Evolutionary conservation across 2,329 filamentous ascomycete species (phyloP), one percentile per base, ranked within the genome.

Genomic region (Aureobasidium namibiae): DNA sequence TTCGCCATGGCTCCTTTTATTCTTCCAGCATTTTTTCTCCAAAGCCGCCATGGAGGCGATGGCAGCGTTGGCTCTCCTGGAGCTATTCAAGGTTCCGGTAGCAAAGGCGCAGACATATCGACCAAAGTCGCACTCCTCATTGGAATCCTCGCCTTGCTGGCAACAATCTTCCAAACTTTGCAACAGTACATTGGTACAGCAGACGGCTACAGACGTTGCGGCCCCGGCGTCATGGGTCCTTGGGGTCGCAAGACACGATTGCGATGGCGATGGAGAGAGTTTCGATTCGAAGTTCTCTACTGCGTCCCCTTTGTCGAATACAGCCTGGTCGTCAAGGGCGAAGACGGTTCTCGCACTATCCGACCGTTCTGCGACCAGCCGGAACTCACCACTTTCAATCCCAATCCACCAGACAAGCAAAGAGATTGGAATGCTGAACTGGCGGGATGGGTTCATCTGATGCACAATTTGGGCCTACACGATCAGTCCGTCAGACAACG

Each of bases 381-480:
- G 11, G 44, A 59, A 14, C 45, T 59, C 14, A 57, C 54, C 16
- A 57, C 54, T 2, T 57, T 57, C 54, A 23, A 57, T 7, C 54
- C 54, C 29, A 59, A 59, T 21, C 56, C 44, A 24, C 46, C 56
- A 6, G 45, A 50, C 10, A 59, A 50, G 45, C 23, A 46, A 26
- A 24, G 42, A 50, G 56, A 59, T 8, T 59, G 45, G 56, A 50
- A 59, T 18, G 45, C 34, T 18, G 56, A 59, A 33, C 26, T 59
- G 4, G 56, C 46, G 26, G 56, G 56, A 24, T 59, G 56, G 56
- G 56, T 59, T 2, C 46, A 59, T 26, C 42, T 59, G 24, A 18
- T 59, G 36, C 56, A 59, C 34, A 42, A 59, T n/a, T n/a, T 59
- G 8, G 56, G 56, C 21, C n/a, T 59, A 4, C 56, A 59, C 14